phyloP scores from a whole-genome alignment of 176 grass and related monocot genomes.

The Zoysia pacifica region DNA sequence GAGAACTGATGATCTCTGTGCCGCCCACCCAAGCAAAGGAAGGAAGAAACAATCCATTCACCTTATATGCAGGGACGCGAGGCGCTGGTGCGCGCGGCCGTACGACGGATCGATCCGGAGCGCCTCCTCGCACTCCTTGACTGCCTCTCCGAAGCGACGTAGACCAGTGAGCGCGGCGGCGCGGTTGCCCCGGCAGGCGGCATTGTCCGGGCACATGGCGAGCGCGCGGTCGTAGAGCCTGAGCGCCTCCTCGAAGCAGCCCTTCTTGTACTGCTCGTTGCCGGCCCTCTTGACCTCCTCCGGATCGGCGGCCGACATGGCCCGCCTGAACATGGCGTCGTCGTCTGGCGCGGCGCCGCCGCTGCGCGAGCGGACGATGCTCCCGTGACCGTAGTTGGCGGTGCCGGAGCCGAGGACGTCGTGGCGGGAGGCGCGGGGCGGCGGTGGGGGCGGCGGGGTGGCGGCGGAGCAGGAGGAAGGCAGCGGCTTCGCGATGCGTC shows the following conservation, averaged over 20 bases:
- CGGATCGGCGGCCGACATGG: slow-evolving; percentile 63
- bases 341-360: slow-evolving; percentile 34
- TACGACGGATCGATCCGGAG: slow-evolving; percentile 80
- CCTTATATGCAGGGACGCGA: slow-evolving; percentile 80
- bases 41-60: neutral
- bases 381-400: slow-evolving; percentile 90
- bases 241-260: slow-evolving; percentile 72
- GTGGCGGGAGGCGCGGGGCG: slow-evolving; percentile 43
- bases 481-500: slow-evolving; percentile 63
- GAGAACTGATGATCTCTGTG: neutral
- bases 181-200: slow-evolving; percentile 77
- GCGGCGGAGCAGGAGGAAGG: slow-evolving; percentile 30
- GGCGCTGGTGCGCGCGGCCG: slow-evolving; percentile 76
- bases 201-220: slow-evolving; percentile 77
- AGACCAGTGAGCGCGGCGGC: slow-evolving; percentile 87
- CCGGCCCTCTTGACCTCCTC: slow-evolving; percentile 88
- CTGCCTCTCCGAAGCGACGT: slow-evolving; percentile 66
- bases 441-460: slow-evolving; percentile 12
- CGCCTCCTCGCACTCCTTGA: slow-evolving; percentile 90
- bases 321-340: slow-evolving; percentile 56
- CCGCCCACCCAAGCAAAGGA: neutral
- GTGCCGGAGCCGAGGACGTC: slow-evolving; percentile 90
- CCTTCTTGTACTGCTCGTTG: slow-evolving; percentile 87
- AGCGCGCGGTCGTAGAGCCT: slow-evolving; percentile 84
- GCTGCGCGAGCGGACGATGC: slow-evolving; percentile 70